Evolutionary conservation across 495 filamentous ascomycete genomes (phyloP).

Genomic region (Aspergillus panamensis): DNA sequence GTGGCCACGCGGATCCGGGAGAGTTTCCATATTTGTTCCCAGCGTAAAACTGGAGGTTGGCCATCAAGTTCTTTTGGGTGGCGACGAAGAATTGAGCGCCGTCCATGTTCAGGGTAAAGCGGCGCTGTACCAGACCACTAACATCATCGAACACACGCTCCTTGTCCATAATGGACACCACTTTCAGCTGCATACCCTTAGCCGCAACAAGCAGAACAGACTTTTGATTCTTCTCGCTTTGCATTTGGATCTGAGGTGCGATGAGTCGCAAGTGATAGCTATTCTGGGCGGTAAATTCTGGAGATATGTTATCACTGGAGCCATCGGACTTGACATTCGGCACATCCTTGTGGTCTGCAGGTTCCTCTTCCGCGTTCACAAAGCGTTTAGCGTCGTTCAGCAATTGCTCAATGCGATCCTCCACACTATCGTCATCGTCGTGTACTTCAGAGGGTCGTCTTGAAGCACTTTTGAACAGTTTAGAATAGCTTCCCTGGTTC

Average conservation of each 20-base stretch:
- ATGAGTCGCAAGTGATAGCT: constrained; percentile 92
- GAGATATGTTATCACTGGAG: constrained; percentile 69
- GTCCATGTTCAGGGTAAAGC: constrained; percentile 91
- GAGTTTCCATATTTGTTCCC: constrained; percentile 89
- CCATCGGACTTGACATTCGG: constrained; percentile 45
- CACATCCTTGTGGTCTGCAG: constrained; percentile 29
- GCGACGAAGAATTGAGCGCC: constrained; percentile 97
- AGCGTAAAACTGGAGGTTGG: constrained; percentile 86
- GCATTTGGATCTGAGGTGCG: constrained; percentile 93
- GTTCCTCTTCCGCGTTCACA: constrained; percentile 67
- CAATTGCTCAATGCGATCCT: constrained; percentile 84
- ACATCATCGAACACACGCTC: constrained; percentile 87
- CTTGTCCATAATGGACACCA: constrained; percentile 97
- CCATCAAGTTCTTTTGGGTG: constrained; percentile 79
- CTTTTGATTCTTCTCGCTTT: constrained; percentile 95
- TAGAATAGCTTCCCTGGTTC: constrained; percentile 48
- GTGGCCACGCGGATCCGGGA: constrained; percentile 83
- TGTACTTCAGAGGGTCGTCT: constrained; percentile 31
- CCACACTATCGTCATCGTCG: constrained; percentile 62
- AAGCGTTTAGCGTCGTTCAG: constrained; percentile 80
- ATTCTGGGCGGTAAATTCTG: constrained; percentile 91
- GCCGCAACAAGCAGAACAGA: constrained; percentile 89
- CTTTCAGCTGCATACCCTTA: constrained; percentile 94
- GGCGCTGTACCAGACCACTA: constrained; percentile 88
- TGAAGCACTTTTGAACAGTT: constrained; percentile 27